Conservation (phyloP, 208 protist species). For the Leishmania martiniquensis region DNA sequence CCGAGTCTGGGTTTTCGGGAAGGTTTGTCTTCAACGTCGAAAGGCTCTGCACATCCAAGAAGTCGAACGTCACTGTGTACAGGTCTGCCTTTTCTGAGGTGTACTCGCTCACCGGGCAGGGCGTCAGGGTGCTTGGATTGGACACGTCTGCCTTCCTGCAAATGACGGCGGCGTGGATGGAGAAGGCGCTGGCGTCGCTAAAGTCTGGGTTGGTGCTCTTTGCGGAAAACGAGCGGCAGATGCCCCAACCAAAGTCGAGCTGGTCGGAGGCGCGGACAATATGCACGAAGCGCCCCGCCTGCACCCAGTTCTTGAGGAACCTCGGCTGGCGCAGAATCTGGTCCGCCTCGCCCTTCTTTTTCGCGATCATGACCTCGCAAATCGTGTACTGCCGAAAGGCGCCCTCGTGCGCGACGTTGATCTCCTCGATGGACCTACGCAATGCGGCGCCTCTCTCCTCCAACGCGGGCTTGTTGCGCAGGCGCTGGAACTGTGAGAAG, state of each 20-base stretch:
- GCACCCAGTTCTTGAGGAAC: conserved; percentile 94
- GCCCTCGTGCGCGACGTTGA: conserved; percentile 75
- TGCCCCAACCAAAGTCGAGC: conserved; percentile 85
- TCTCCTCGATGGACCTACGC: conserved; percentile 56
- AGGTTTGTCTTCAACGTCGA: conserved; percentile 83
- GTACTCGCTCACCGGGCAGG: conserved; percentile 84
- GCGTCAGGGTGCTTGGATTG: conserved; percentile 44
- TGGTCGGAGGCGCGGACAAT: conserved; percentile 73
- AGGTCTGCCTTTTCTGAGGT: conserved; percentile 84
- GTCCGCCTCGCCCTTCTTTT: conserved; percentile 65
- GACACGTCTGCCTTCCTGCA: conserved; percentile 70
- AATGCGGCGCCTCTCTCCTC: conserved; percentile 73
- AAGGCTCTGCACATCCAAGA: conserved; percentile 73
- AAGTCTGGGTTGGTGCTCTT: conserved; percentile 52
- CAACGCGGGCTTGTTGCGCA: conserved; percentile 86
- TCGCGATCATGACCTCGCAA: conserved; percentile 76
- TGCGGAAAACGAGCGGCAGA: conserved; percentile 77
- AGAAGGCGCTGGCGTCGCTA: conserved; percentile 70
- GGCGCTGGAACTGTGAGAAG: conserved; percentile 98
- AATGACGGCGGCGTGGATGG: conserved; percentile 80
- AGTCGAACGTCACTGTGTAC: conserved; percentile 86
- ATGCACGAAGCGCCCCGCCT: conserved; percentile 95
- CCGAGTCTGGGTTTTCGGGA: conserved; percentile 74
- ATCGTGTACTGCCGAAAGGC: conserved; percentile 88
- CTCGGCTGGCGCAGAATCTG: conserved; percentile 87